Percentiles rank a stretch among this genome's conserved stretches.
phyloP scores from a whole-genome alignment of 768 basidiomycete species.

The Bullera alba region DNA sequence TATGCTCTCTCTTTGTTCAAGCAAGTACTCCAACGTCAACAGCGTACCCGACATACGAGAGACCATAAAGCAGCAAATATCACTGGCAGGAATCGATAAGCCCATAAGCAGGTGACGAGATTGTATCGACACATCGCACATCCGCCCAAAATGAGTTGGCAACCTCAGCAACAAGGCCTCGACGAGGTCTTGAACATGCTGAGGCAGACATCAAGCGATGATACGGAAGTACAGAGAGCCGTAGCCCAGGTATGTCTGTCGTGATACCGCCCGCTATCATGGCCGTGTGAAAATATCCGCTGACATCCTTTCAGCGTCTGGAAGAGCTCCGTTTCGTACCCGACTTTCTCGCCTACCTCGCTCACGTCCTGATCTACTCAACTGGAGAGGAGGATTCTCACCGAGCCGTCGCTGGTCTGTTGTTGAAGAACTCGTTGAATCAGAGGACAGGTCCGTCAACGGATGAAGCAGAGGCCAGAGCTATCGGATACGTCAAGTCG shows the following conservation, averaged over 20 bases:
- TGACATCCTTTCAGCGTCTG: slow-evolving; percentile 37
- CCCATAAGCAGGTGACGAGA: too few relatives aligned
- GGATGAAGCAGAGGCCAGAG: slow-evolving; percentile 54
- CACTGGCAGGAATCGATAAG: too few relatives aligned
- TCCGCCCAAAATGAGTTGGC: slow-evolving; percentile 58
- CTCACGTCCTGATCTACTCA: slow-evolving; percentile 77
- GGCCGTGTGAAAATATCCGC: background rate
- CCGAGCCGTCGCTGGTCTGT: slow-evolving; percentile 88
- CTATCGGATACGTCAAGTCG: slow-evolving; percentile 48
- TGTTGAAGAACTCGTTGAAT: slow-evolving; percentile 86
- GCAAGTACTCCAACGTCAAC: too few relatives aligned
- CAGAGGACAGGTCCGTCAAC: slow-evolving; percentile 65
- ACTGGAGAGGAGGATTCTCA: slow-evolving; percentile 83
- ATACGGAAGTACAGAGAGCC: slow-evolving; percentile 61
- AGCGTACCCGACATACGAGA: too few relatives aligned
- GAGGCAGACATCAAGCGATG: slow-evolving; percentile 77
- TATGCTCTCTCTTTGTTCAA: too few relatives aligned
- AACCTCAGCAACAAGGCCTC: slow-evolving; percentile 74
- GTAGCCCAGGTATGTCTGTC: slow-evolving; percentile 66
- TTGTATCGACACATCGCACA: too few relatives aligned
- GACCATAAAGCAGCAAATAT: too few relatives aligned
- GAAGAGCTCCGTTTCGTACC: slow-evolving; percentile 62
- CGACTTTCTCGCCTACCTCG: slow-evolving; percentile 92
- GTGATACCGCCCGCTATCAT: background rate
- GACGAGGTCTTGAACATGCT: slow-evolving; percentile 88